phyloP scores from a whole-genome alignment of 2,329 filamentous ascomycete genomes.

The Xylariaceae sp. region DNA sequence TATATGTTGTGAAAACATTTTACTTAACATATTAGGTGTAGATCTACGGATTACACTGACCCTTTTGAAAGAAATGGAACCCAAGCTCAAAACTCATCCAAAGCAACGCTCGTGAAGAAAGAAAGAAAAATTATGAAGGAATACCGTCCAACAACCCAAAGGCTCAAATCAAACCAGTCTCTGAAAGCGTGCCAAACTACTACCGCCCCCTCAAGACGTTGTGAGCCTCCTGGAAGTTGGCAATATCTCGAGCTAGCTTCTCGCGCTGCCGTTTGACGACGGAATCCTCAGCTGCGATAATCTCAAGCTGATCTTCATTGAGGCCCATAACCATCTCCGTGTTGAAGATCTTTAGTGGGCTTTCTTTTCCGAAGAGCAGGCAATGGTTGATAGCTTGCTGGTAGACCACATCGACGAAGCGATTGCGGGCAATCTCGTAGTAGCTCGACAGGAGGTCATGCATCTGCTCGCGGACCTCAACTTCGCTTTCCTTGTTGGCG shows the following conservation, averaged over 20 bases:
- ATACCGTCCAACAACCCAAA: background rate
- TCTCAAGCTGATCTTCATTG: constrained; percentile 43
- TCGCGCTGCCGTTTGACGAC: constrained; percentile 37
- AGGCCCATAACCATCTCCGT: constrained; percentile 46
- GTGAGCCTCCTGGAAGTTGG: constrained; percentile 38
- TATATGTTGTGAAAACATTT: no score
- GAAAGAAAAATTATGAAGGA: no score
- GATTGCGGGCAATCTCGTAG: constrained; percentile 55
- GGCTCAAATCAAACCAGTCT: background rate
- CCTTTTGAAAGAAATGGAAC: no score
- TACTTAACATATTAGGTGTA: no score
- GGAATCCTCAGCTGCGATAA: constrained; percentile 54
- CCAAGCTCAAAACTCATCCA: no score
- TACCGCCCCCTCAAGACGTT: constrained; percentile 26
- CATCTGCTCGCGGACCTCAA: constrained; percentile 39
- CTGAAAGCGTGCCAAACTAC: constrained; percentile 1
- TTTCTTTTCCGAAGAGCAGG: constrained; percentile 44
- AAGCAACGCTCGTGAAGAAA: no score
- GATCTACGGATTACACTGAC: no score
- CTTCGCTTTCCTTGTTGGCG: constrained; percentile 27
- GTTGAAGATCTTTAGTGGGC: constrained; percentile 50
- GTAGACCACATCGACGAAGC: constrained; percentile 59
- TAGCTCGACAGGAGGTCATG: constrained; percentile 57
- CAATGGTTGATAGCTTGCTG: constrained; percentile 52
- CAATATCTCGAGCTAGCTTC: constrained; percentile 42